Base-by-base conservation (phyloP, 768 basidiomycete species). In the Dentipellis fragilis region DNA sequence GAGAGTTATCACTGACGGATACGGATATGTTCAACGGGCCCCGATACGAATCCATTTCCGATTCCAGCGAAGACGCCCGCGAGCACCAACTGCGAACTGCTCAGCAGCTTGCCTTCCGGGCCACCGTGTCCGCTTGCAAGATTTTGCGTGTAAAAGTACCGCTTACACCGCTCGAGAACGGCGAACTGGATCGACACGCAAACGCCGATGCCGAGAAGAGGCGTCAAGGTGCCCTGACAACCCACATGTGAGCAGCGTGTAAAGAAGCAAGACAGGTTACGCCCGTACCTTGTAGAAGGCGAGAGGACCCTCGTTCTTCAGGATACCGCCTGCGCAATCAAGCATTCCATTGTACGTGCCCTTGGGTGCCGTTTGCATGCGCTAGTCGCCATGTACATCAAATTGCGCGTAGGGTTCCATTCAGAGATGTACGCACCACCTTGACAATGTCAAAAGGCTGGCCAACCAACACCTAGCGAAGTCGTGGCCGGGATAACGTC, bases 361-460 rank as follows among this genome's bases (percentile, higher is more conserved):
- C 65, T 84, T 83, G 39, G 93, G 79, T 22, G 93, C 79, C 10
- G 93, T 95, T 82, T 97, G 93, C 85, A 95, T 93, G 57, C 93
- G 83, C 91, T 93, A 22, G 21, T 22, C 19, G 29, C 29, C 29
- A 29, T 29, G 29, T 29, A 29, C 29, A 29, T 29, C 29, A 29
- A 29, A 29, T 29, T 29, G 29, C 29, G 29, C 29, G 29, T 6
- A 29, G 29, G 29, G 29, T 29, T 3, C 29, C 29, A 29, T 29
- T 3, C 29, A 29, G 29, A 29, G 29, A 29, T 29, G 29, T 6
- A 81, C 88, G 67, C 66, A 92, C 90, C 72, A 93, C 90, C 85
- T 96, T 96, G 73, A 93, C 89, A 60, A 95, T 93, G 70, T 97
- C 93, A 70, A 97, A 97, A 11, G 93, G 93, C 69, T 95, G 90